phyloP scores from a whole-genome alignment of 208 protist genomes.

The Trypanosoma vivax region DNA sequence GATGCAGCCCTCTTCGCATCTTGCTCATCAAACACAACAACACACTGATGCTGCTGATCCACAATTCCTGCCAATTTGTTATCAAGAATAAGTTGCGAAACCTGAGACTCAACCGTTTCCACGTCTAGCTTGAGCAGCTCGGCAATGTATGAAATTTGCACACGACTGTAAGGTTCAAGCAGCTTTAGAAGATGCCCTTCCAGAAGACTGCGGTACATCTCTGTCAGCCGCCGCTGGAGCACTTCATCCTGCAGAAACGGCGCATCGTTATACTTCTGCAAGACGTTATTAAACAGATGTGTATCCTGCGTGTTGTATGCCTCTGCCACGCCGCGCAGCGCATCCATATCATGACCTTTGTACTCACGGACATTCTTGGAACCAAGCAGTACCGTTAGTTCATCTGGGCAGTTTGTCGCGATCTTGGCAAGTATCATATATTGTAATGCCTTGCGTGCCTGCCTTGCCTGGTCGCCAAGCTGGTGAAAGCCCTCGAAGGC shows the following conservation, averaged over 20 bases:
- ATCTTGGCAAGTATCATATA: conserved; percentile 98
- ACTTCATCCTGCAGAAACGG: conserved; percentile 83
- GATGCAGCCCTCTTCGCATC: conserved; percentile 15
- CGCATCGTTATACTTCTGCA: conserved; percentile 36
- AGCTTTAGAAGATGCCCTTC: conserved; percentile 95
- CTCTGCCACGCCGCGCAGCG: conserved; percentile 91
- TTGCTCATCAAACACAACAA: conserved; percentile 91
- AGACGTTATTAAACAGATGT: conserved; percentile 88
- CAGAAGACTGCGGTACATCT: conserved; percentile 95
- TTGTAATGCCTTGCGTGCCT: conserved; percentile 89
- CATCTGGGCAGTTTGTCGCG: conserved; percentile 57
- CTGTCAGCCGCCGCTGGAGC: conserved; percentile 85
- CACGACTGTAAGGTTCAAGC: conserved; percentile 95
- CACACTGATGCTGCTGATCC: conserved; percentile 85
- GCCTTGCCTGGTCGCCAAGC: conserved; percentile 70
- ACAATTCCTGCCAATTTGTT: conserved; percentile 94
- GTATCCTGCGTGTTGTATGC: conserved; percentile 94
- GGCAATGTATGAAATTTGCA: conserved; percentile 94
- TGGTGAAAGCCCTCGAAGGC: conserved; percentile 96
- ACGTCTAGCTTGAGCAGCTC: conserved; percentile 82
- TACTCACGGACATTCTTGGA: conserved; percentile 93
- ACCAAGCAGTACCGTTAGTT: conserved; percentile 66
- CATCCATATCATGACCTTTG: conserved; percentile 83
- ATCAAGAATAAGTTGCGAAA: conserved; percentile 99
- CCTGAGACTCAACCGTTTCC: conserved; percentile 62